Percentiles rank a stretch among this genome's conserved stretches.
Conservation (phyloP, 331 rosid genomes). For the Malus hybrid region DNA sequence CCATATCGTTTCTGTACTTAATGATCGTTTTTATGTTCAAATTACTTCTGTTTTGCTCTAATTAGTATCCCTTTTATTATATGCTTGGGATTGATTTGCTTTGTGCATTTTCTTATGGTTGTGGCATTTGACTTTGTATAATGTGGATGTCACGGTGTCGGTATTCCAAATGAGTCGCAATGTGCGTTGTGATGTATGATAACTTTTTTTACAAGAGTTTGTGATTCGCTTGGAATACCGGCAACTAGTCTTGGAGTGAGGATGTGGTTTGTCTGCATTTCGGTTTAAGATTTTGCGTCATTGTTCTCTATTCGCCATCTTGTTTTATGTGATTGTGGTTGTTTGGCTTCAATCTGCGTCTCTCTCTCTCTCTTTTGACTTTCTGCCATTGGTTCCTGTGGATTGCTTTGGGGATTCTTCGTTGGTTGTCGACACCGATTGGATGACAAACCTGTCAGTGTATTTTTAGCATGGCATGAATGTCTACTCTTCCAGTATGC, state of each 20-base stretch:
- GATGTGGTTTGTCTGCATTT: not conserved
- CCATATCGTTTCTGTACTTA: slow-evolving; percentile 27
- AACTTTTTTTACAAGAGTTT: too few species aligned
- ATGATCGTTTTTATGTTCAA: slow-evolving; percentile 5
- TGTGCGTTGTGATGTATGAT: too few species aligned
- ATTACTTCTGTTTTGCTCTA: not conserved
- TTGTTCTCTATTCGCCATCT: not conserved
- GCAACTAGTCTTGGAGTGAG: too few species aligned
- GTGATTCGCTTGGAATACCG: too few species aligned
- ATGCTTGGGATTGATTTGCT: too few species aligned
- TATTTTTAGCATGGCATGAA: not conserved
- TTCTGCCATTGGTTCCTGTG: not conserved
- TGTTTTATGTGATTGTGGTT: not conserved
- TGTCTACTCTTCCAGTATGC: not conserved
- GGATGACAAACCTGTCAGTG: not conserved
- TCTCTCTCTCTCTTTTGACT: not conserved
- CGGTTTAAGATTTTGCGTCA: not conserved
- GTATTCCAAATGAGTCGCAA: too few species aligned
- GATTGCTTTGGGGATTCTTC: not conserved
- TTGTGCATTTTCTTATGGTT: not conserved
- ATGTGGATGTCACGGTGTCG: too few species aligned
- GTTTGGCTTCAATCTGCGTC: not conserved
- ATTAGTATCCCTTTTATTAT: not conserved
- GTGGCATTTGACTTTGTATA: not conserved
- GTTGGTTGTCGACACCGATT: too few species aligned